phyloP scores from a whole-genome alignment of 2,329 filamentous ascomycete species.

The Xylariales sp. region DNA sequence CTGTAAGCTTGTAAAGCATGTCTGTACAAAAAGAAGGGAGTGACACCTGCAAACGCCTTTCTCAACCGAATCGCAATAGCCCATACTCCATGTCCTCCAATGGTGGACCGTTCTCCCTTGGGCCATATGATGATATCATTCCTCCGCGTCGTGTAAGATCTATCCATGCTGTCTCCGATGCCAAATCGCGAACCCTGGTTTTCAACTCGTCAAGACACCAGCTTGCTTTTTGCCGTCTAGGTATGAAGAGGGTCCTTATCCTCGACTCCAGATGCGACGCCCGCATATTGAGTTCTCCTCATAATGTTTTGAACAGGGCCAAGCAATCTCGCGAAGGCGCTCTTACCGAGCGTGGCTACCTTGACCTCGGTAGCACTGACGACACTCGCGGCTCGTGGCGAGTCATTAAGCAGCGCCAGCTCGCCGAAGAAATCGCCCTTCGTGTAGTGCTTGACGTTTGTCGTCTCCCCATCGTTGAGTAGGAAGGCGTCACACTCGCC shows the following conservation, averaged over 20 bases:
- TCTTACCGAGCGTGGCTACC: slow-evolving; percentile 86
- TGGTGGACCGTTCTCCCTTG: no score
- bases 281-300: slow-evolving; percentile 67
- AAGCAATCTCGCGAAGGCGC: slow-evolving; percentile 87
- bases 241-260: slow-evolving; percentile 62
- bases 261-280: slow-evolving; percentile 57
- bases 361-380: slow-evolving; percentile 83
- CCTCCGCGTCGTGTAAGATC: no score
- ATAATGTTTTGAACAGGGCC: slow-evolving; percentile 94
- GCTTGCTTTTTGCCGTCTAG: slow-evolving; percentile 11
- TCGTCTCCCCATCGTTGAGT: slow-evolving; percentile 61
- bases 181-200: no score
- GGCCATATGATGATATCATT: slow-evolving; percentile 1
- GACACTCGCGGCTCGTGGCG: slow-evolving; percentile 85
- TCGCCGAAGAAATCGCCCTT: slow-evolving; percentile 98
- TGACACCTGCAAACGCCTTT: slow-evolving; percentile 7
- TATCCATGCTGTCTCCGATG: no score
- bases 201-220: no score
- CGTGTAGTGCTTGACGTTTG: slow-evolving; percentile 72
- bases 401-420: slow-evolving; percentile 87
- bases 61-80: neutral
- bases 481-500: slow-evolving; percentile 78
- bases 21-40: slow-evolving; percentile 4
- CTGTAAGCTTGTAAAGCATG: neutral
- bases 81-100: neutral